A percentile compares a stretch with the other conserved stretches of the same genome.
Evolutionary conservation across 805 yeast genomes (phyloP).

Genomic region (Saturnispora zaruensis): DNA sequence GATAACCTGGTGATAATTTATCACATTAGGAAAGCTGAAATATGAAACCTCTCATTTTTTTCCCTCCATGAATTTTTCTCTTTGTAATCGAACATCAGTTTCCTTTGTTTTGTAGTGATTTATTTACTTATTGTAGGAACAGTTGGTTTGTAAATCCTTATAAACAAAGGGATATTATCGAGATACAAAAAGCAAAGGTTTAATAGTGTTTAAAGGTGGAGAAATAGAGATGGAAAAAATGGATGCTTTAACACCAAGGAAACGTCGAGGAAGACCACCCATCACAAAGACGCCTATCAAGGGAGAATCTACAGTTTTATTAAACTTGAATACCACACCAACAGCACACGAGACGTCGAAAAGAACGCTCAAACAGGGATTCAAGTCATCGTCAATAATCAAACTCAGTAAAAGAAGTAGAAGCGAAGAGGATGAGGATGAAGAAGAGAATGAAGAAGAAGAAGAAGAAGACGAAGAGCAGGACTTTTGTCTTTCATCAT

Average conservation of each 20-base stretch:
- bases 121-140: background rate
- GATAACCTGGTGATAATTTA: background rate
- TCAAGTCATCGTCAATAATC: conserved; percentile 28
- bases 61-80: background rate
- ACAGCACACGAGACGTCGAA: conserved; percentile 24
- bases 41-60: background rate
- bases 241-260: background rate
- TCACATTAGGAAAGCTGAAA: background rate
- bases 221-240: background rate
- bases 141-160: background rate
- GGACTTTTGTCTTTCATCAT: background rate
- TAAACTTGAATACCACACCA: conserved; percentile 16
- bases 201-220: background rate
- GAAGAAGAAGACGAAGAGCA: background rate
- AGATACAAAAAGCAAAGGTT: background rate
- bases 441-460: background rate
- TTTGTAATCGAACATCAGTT: background rate
- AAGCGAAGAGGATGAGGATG: background rate
- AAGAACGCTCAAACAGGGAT: conserved; percentile 24
- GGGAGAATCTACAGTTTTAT: conserved; percentile 23
- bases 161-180: background rate
- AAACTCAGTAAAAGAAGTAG: conserved; percentile 16
- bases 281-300: conserved; percentile 18
- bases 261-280: conserved; percentile 27
- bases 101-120: background rate